Conservation (phyloP, 768 basidiomycete genomes). For the Tricholoma matsutake region DNA sequence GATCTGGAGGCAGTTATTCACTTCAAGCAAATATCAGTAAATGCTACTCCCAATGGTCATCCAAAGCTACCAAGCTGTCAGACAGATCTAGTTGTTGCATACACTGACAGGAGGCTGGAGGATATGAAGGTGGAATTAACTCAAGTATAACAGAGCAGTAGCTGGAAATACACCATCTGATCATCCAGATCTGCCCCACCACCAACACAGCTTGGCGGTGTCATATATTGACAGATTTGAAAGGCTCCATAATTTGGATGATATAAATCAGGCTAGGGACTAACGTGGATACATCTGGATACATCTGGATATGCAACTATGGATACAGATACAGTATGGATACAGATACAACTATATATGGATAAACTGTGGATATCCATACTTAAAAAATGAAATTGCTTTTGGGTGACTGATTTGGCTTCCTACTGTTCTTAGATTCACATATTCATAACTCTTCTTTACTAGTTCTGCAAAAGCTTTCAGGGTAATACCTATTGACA, state of each 20-base stretch:
- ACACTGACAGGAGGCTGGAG: background rate
- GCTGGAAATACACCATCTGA: background rate
- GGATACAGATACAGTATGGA: too few relatives aligned
- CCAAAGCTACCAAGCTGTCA: constrained; percentile 1
- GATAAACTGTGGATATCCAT: too few relatives aligned
- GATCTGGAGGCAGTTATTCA: constrained; percentile 4
- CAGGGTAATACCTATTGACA: too few relatives aligned
- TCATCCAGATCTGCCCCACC: background rate
- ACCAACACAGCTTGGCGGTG: constrained; percentile 2
- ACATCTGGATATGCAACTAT: too few relatives aligned
- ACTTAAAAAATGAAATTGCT: too few relatives aligned
- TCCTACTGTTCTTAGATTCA: too few relatives aligned
- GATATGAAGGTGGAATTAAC: background rate
- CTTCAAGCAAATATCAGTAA: background rate
- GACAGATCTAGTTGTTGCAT: background rate
- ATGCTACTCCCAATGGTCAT: background rate
- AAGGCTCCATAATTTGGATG: background rate
- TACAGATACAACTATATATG: too few relatives aligned
- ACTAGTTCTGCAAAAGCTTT: too few relatives aligned
- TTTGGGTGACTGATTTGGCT: too few relatives aligned
- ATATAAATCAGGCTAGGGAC: constrained; percentile 1
- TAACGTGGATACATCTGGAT: too few relatives aligned
- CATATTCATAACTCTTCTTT: too few relatives aligned
- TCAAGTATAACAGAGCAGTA: background rate
- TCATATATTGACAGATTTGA: background rate